Evolutionary conservation across 805 yeast species (phyloP).

Genomic region (Starmera dryadoides): DNA sequence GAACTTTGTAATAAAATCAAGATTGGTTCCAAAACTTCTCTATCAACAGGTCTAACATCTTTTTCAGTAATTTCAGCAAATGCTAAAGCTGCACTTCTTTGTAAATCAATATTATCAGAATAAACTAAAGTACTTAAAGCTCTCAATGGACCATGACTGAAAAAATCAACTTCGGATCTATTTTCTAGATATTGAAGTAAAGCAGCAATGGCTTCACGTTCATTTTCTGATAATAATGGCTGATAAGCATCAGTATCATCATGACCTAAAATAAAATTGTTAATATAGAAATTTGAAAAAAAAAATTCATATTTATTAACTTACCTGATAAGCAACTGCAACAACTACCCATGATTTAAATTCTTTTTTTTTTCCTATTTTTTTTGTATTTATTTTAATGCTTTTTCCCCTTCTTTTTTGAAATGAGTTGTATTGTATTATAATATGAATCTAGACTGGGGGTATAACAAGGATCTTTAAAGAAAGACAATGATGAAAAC

Average conservation of each 20-base stretch:
- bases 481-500: too few relatives aligned
- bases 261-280: conserved; percentile 15
- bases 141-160: conserved; percentile 73
- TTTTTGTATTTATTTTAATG: too few relatives aligned
- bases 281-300: too few relatives aligned
- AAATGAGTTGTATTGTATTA: not conserved
- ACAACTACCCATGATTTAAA: conserved; percentile 39
- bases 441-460: too few relatives aligned
- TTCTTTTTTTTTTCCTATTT: not conserved
- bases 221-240: conserved; percentile 88
- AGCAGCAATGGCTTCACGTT: conserved; percentile 92
- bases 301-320: not conserved
- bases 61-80: conserved; percentile 98
- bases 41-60: conserved; percentile 82
- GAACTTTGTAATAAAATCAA: conserved; percentile 76
- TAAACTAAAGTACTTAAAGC: conserved; percentile 91
- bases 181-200: conserved; percentile 85
- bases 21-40: conserved; percentile 92
- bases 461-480: too few relatives aligned
- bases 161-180: conserved; percentile 81
- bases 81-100: conserved; percentile 95
- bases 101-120: conserved; percentile 90
- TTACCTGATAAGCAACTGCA: conserved; percentile 35
- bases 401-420: not conserved
- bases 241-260: conserved; percentile 58